Percentiles rank a stretch among this genome's conserved stretches.
phyloP scores from a whole-genome alignment of 75 land plant species.

The Cunninghamia lanceolata region DNA sequence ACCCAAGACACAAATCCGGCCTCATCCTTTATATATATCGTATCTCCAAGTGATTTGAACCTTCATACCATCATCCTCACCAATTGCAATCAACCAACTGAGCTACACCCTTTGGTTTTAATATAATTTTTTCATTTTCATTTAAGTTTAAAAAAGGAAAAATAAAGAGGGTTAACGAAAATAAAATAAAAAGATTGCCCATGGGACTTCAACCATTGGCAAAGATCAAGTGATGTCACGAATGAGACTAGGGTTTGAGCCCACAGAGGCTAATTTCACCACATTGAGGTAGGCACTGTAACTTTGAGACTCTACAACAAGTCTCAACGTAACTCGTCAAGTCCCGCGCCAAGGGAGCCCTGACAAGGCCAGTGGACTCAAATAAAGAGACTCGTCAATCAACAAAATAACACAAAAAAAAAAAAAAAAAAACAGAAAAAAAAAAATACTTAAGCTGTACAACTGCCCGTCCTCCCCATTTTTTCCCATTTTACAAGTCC shows the following conservation, averaged over 20 bases:
- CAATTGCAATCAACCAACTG: too few species aligned
- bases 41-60: too few species aligned
- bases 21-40: too few species aligned
- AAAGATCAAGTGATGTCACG: background rate
- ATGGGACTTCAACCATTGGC: background rate
- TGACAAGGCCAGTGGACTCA: background rate
- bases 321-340: background rate
- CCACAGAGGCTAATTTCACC: background rate
- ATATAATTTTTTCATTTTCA: too few species aligned
- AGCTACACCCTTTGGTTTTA: too few species aligned
- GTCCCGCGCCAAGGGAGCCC: background rate
- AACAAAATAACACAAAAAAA: too few species aligned
- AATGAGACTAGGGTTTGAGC: background rate
- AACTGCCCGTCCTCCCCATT: background rate
- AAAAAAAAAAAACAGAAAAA: background rate
- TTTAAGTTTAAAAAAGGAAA: too few species aligned
- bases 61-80: too few species aligned
- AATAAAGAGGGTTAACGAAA: background rate
- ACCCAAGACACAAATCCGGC: too few species aligned
- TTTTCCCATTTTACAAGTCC: too few species aligned
- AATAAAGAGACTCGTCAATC: background rate
- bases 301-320: background rate
- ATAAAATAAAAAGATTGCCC: background rate
- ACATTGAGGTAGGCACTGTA: background rate
- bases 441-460: background rate